Evolutionary conservation across 164 flowering plant genomes (phyloP), one percentile per base, ranked within the genome.

Genomic region (Aristolochia fimbriata): DNA sequence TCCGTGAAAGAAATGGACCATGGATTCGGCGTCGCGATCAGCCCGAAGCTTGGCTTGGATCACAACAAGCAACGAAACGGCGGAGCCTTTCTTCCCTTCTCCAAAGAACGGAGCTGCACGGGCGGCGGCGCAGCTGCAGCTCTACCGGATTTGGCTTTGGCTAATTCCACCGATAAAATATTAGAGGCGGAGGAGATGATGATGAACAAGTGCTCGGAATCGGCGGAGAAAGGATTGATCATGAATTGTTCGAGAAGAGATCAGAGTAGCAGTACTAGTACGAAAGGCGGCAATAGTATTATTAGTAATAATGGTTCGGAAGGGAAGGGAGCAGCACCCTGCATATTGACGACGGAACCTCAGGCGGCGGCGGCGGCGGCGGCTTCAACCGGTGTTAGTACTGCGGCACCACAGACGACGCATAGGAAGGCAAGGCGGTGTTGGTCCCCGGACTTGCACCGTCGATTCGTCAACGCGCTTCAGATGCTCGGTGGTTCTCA

Each of bases 401-500:
- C 57, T 17, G 45, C 68, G 25, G 53, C 61, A 22, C 25, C 67
- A 45, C 94, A 92, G 55, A 65, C 85, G 57, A 65, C 86, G 57
- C 86, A 89, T 16, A 70, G 99, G 73, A 93, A 93, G 64, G 88
- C 96, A 13, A 80, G 99, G 67, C 70, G 99, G 65, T 90, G 99
- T 57, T 93, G 99, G 99, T 93, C 99, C 1, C 99, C 97, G 3
- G 99, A 93, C 70, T 75, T 93, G 80, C 99, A 93, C 79, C 74
- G 95, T 15, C 61, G 97, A 51, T 93, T 93, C 68, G 96, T 93
- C 0, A 88, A 83, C 80, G 99, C 99, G 52, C 92, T 93, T 62
- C 99, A 93, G 58, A 83, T 83, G 86, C 78, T 93, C 37, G 97
- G 99, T 67, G 99, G 99, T 27, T 90, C 99, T 66, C 96, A 90